These are phyloP conservation scores for Neonectria neomacrospora DNA, from an alignment of 2,329 filamentous ascomycete genomes.

Conservation along the genomic window DNA sequence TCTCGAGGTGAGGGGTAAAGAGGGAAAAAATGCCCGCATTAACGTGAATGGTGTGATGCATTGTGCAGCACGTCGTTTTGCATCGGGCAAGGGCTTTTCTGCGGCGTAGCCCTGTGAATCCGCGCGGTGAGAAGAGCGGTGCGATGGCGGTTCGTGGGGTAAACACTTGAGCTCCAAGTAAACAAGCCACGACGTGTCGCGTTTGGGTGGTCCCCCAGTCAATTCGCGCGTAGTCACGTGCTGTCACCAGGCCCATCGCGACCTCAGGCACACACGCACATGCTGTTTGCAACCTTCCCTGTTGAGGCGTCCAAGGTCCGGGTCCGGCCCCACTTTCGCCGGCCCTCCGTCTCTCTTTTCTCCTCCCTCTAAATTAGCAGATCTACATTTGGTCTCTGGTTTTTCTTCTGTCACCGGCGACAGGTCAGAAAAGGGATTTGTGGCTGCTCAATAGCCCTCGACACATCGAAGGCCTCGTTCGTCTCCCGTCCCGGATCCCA, in stretches of 20 bases:
- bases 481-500: slow-evolving; percentile 2
- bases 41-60: slow-evolving; percentile 41
- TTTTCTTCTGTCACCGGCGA: slow-evolving; percentile 34
- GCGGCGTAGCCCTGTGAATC: slow-evolving; percentile 26
- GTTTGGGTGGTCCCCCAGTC: slow-evolving; percentile 24
- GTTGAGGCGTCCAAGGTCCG: slow-evolving; percentile 9
- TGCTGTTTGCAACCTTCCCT: slow-evolving; percentile 12
- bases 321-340: slow-evolving; percentile 32
- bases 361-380: slow-evolving; percentile 31
- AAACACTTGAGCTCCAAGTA: slow-evolving; percentile 42
- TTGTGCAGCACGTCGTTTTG: slow-evolving; percentile 45
- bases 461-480: slow-evolving; percentile 26
- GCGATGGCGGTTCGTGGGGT: slow-evolving; percentile 27
- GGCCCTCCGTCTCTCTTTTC: slow-evolving; percentile 19
- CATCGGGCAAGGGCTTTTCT: slow-evolving; percentile 34
- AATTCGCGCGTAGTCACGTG: slow-evolving; percentile 42
- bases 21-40: slow-evolving; percentile 35
- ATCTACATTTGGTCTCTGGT: slow-evolving; percentile 35
- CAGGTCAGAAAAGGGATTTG: slow-evolving; percentile 26
- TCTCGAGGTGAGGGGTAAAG: slow-evolving; percentile 42
- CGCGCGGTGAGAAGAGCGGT: slow-evolving; percentile 14
- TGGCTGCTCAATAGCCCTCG: slow-evolving; percentile 24
- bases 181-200: slow-evolving; percentile 42
- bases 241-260: neutral
- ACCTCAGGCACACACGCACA: slow-evolving; percentile 12